A percentile compares a stretch with the other conserved stretches of the same genome.
These are phyloP conservation scores for Corylus avellana DNA, from an alignment of 306 rosid genomes.

Conservation along the genomic window DNA sequence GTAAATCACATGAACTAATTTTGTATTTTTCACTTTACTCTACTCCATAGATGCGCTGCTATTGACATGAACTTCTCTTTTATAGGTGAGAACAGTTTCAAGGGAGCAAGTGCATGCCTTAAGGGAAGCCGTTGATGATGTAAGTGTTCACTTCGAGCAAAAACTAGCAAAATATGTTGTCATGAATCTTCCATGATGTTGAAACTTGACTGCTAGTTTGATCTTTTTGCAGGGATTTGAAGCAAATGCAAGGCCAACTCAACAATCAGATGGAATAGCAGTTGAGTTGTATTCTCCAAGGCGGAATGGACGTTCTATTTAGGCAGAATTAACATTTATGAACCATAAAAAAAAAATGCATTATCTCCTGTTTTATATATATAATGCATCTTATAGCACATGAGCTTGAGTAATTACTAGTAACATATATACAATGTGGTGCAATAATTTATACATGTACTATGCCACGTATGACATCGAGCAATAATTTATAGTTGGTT, in stretches of 20 bases:
- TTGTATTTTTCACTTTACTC: neutral
- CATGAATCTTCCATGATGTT: neutral
- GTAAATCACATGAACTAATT: no score
- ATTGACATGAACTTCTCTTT: neutral
- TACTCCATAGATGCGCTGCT: neutral
- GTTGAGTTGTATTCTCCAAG: constrained; percentile 41
- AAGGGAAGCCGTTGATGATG: constrained; percentile 55
- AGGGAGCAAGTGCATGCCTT: constrained; percentile 53
- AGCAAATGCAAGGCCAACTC: constrained; percentile 71
- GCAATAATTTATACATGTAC: no score
- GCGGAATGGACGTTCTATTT: constrained; percentile 14
- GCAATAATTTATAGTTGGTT: no score
- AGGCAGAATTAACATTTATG: neutral
- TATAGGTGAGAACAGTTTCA: constrained; percentile 66
- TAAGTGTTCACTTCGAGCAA: constrained; percentile 27
- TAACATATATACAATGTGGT: no score
- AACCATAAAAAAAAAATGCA: neutral
- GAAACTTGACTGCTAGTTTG: constrained; percentile 4
- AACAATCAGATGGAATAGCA: constrained; percentile 42
- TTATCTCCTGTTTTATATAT: neutral
- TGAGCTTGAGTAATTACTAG: neutral
- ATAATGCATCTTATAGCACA: neutral
- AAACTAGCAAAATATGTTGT: neutral
- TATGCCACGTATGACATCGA: no score
- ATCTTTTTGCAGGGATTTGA: constrained; percentile 44